Evolutionary conservation across 202 grass and related monocot species (phyloP).

Genomic region (Schoenoplectus triqueter): DNA sequence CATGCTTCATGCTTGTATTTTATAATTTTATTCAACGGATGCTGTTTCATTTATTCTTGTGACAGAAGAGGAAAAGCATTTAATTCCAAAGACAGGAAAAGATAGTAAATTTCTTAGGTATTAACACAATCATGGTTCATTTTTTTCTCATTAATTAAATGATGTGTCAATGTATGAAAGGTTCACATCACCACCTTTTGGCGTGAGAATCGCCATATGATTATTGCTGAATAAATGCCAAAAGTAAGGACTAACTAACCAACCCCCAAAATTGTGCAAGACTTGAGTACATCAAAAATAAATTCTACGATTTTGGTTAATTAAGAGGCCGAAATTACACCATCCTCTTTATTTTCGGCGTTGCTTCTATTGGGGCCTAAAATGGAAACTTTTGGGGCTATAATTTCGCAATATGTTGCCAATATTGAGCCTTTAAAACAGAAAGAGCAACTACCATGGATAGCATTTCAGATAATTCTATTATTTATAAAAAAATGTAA

Average conservation of each 20-base stretch:
- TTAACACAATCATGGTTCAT: not conserved
- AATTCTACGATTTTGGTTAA: not conserved
- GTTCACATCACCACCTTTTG: not conserved
- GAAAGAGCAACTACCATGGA: not conserved
- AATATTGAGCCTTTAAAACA: constrained; percentile 12
- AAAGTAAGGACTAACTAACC: not conserved
- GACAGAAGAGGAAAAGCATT: not conserved
- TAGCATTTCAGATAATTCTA: not conserved
- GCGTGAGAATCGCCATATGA: not conserved
- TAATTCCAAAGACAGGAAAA: not conserved
- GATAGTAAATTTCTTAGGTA: not conserved
- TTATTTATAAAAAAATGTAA: not conserved
- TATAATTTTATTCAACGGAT: not conserved
- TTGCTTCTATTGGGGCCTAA: constrained; percentile 3
- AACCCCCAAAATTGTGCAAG: not conserved
- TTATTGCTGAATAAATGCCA: constrained; percentile 13
- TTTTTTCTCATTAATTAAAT: not conserved
- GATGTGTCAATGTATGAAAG: not conserved
- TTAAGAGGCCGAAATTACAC: constrained; percentile 17
- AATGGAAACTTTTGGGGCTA: constrained; percentile 2
- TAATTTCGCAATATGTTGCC: not conserved
- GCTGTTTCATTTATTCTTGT: not conserved
- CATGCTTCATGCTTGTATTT: not conserved
- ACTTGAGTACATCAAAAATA: not conserved
- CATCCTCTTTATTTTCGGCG: not conserved